Base-by-base conservation (phyloP, 2,329 filamentous ascomycete genomes). In the Aschersonia sp. region DNA sequence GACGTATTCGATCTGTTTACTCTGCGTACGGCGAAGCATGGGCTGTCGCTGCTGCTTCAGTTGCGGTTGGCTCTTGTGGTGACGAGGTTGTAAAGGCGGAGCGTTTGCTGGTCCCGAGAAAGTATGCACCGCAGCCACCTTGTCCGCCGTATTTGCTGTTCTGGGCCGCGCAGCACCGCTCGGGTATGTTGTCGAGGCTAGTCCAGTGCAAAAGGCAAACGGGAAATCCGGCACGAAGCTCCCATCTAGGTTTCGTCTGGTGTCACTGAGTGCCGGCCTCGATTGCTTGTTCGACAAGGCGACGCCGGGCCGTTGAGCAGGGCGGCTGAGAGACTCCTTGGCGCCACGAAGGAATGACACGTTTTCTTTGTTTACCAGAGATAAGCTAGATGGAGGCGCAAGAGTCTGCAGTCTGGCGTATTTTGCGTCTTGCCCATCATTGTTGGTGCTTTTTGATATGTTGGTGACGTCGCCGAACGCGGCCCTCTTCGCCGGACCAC, bases 381-480 rank as follows among this genome's bases (percentile, higher is more conserved):
- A 52, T 12, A 53, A 50, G 2, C 56, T 47, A 44, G 58, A 59
- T 30, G 57, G 53, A 48, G 52, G 51, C 45, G 54, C 53, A 30
- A 50, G 51, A 20, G 55, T 45, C 43, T 59, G 50, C 38, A 53
- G 53, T 51, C 70, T 71, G 48, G 54, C 49, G 10, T 53, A 55
- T 57, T 72, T 72, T 48, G 52, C 58, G 31, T 63, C 55, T 45
- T 67, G 58, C 30, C 60, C 55, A 31, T 58, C 55, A 31, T 58
- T 51, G 35, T 56, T 57, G 38, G 54, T 53, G 44, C 63, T 61
- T 51, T 68, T 67, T 41, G 71, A 59, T 44, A 74, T 80, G 59
- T 89, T 91, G 71, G 85, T 92, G 52, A 92, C 76, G 61, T 94
- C 89, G 45, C 78, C 85, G 64, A 94, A 89, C 9, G 80, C 86